Conservation (phyloP, 805 yeast genomes). For the Kodamaea hsintzibuensis region DNA sequence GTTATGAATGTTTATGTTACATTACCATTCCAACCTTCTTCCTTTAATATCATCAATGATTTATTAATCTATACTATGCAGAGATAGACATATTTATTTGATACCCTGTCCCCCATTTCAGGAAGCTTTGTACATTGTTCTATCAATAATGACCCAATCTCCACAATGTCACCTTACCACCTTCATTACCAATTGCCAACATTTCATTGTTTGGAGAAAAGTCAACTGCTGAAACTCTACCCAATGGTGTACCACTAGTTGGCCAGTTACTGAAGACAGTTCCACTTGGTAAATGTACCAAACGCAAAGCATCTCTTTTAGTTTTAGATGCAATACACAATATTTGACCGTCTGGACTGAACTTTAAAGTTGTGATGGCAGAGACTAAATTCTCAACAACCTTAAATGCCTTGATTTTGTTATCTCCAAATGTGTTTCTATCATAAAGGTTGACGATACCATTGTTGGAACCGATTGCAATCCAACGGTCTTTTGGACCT, state of each 20-base stretch:
- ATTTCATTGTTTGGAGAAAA: slow-evolving; percentile 83
- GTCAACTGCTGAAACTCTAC: slow-evolving; percentile 79
- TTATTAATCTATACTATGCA: neutral
- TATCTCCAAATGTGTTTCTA: slow-evolving; percentile 27
- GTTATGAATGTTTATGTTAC: too few relatives aligned
- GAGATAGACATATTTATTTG: neutral
- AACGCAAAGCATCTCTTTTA: slow-evolving; percentile 78
- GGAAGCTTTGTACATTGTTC: neutral
- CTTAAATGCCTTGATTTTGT: slow-evolving; percentile 53
- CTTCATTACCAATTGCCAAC: slow-evolving; percentile 87
- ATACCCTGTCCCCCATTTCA: too few relatives aligned
- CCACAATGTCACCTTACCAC: slow-evolving; percentile 89
- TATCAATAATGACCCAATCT: slow-evolving; percentile 68
- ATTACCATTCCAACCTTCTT: too few relatives aligned
- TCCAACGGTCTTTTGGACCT: slow-evolving; percentile 68
- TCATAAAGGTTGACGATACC: slow-evolving; percentile 92
- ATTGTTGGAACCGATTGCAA: slow-evolving; percentile 84
- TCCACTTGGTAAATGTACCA: slow-evolving; percentile 86
- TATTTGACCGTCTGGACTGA: slow-evolving; percentile 87
- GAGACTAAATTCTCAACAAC: slow-evolving; percentile 80
- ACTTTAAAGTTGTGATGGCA: slow-evolving; percentile 68
- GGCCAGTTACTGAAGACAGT: slow-evolving; percentile 96
- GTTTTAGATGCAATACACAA: slow-evolving; percentile 83
- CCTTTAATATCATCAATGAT: neutral
- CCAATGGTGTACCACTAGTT: slow-evolving; percentile 92